phyloP scores from a whole-genome alignment of 177 flowering plant genomes.

The Tripterygium wilfordii region DNA sequence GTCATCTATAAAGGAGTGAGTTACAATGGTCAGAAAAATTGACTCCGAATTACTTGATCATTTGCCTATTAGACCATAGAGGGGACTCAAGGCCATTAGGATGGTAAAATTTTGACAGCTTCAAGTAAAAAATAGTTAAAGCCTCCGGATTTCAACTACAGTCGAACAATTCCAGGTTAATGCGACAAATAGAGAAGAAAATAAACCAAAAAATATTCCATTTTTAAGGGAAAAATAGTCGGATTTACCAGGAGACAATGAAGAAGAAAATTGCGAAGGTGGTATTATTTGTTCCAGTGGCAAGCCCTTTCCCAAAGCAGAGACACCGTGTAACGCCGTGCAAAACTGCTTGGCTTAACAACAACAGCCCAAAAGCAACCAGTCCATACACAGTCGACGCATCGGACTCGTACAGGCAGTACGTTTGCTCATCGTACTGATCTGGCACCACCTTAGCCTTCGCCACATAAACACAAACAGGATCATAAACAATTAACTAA shows the following conservation, averaged over 20 bases:
- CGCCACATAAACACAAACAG: conserved; percentile 3
- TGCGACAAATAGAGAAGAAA: background rate
- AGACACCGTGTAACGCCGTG: conserved; percentile 78
- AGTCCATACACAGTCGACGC: conserved; percentile 81
- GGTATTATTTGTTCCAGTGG: conserved; percentile 32
- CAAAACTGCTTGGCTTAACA: conserved; percentile 57
- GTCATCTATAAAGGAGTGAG: too few relatives aligned
- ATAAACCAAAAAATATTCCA: too few relatives aligned
- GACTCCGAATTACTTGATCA: too few relatives aligned
- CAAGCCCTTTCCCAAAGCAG: conserved; percentile 76
- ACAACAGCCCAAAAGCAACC: conserved; percentile 64
- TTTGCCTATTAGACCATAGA: too few relatives aligned
- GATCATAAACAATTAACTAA: too few relatives aligned
- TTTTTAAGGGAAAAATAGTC: too few relatives aligned
- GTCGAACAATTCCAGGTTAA: too few relatives aligned
- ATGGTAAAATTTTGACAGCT: too few relatives aligned
- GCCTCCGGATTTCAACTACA: too few relatives aligned
- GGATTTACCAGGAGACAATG: conserved; percentile 68
- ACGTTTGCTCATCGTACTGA: conserved; percentile 74
- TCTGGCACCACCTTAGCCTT: conserved; percentile 68
- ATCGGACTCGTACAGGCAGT: conserved; percentile 69
- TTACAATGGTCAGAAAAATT: too few relatives aligned
- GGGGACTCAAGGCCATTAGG: too few relatives aligned
- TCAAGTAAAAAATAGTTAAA: too few relatives aligned
- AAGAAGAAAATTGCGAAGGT: conserved; percentile 59